Evolutionary conservation across 2,329 filamentous ascomycete genomes (phyloP).

Genomic region (Pyricularia pennisetigena): DNA sequence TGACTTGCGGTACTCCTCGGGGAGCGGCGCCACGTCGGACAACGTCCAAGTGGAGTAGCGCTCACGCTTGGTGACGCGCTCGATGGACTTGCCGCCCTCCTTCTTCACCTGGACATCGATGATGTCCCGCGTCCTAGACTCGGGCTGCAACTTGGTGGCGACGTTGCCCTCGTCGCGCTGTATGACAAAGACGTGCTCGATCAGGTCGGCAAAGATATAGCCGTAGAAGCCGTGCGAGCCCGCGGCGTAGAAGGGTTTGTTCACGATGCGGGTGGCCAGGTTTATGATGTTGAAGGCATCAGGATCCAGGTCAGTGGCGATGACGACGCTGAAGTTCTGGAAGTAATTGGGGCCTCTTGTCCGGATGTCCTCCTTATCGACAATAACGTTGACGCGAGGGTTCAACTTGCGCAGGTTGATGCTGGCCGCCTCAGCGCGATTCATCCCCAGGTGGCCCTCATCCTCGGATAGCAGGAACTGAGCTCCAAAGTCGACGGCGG

Average conservation of each 20-base stretch:
- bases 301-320: conserved; percentile 81
- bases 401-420: conserved; percentile 79
- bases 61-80: conserved; percentile 87
- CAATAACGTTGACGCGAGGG: conserved; percentile 69
- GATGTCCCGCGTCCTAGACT: conserved; percentile 71
- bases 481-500: conserved; percentile 68
- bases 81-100: conserved; percentile 60
- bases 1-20: conserved; percentile 58
- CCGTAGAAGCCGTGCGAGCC: conserved; percentile 85
- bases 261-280: conserved; percentile 69
- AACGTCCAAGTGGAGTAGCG: conserved; percentile 80
- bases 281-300: conserved; percentile 70
- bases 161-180: conserved; percentile 77
- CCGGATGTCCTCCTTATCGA: conserved; percentile 59
- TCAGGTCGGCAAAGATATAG: conserved; percentile 89
- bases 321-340: conserved; percentile 69
- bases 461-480: conserved; percentile 67
- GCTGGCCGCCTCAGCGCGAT: conserved; percentile 73
- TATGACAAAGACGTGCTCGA: conserved; percentile 82
- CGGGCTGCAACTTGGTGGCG: conserved; percentile 46
- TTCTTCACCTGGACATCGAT: conserved; percentile 61
- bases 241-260: conserved; percentile 80
- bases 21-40: conserved; percentile 65
- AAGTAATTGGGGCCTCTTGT: conserved; percentile 67
- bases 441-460: conserved; percentile 63